A percentile compares a stretch with the other conserved stretches of the same genome.
phyloP scores from a whole-genome alignment of 768 basidiomycete species.

The Lentinula aciculospora region DNA sequence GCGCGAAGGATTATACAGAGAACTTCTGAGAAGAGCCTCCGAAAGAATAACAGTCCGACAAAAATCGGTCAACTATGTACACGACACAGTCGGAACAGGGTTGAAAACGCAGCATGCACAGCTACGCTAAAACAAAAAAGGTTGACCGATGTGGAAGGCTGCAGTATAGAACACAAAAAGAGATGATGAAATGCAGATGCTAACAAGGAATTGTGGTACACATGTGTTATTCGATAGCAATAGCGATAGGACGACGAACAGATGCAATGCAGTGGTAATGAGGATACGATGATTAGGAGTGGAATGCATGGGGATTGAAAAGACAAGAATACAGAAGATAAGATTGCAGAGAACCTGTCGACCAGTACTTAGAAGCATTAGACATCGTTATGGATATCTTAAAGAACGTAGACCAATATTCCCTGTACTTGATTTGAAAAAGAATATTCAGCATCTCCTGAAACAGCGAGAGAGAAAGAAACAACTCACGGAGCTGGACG shows the following conservation, averaged over 20 bases:
- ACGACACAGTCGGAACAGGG: not conserved
- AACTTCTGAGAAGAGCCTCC: no score
- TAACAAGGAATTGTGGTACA: not conserved
- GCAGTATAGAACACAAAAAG: not conserved
- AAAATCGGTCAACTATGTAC: not conserved
- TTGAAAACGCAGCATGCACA: not conserved
- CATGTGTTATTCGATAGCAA: slow-evolving; percentile 1
- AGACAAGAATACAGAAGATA: not conserved
- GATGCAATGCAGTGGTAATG: not conserved
- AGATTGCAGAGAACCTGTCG: not conserved
- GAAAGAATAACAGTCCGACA: no score
- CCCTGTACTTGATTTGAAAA: not conserved
- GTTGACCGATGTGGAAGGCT: not conserved
- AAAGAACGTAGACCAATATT: not conserved
- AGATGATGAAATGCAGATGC: not conserved
- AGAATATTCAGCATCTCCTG: not conserved
- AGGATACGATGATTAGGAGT: not conserved
- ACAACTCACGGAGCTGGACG: not conserved
- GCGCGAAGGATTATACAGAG: no score
- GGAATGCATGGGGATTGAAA: not conserved
- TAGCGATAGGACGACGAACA: not conserved
- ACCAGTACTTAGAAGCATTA: not conserved
- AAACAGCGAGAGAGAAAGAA: not conserved
- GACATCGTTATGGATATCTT: not conserved
- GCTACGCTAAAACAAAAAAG: not conserved